Conservation (phyloP, 2,329 filamentous ascomycete genomes). For the Pezicula neosporulosa region DNA sequence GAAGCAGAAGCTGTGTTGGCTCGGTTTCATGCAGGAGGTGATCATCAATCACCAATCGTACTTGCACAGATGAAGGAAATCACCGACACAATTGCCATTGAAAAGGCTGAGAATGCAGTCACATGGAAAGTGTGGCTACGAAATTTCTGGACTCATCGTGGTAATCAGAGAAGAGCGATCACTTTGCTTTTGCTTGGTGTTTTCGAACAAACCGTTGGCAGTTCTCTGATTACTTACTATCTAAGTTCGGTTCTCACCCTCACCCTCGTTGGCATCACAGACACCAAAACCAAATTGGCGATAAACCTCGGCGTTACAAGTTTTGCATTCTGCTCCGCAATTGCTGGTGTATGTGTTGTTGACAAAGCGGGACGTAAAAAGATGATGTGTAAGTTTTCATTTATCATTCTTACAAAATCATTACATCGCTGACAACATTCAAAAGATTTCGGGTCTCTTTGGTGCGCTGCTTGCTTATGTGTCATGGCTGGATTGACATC, state of each 20-base stretch:
- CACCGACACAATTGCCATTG: neutral
- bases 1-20: slow-evolving; percentile 47
- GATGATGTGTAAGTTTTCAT: neutral
- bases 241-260: slow-evolving; percentile 25
- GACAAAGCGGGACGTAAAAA: neutral
- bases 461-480: neutral
- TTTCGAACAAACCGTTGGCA: slow-evolving; percentile 11
- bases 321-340: neutral
- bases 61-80: slow-evolving; percentile 33
- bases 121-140: neutral
- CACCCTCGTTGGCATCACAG: slow-evolving; percentile 15
- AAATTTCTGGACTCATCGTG: neutral
- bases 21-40: slow-evolving; percentile 51
- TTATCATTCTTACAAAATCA: neutral
- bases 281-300: slow-evolving; percentile 14
- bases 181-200: neutral
- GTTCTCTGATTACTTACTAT: slow-evolving; percentile 30
- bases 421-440: neutral
- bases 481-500: neutral
- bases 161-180: neutral
- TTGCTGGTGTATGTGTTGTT: neutral
- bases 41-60: slow-evolving; percentile 42
- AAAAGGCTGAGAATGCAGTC: neutral
- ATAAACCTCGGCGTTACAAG: slow-evolving; percentile 16
- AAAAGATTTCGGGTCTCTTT: neutral